A percentile compares a stretch with the other conserved stretches of the same genome.
phyloP scores from a whole-genome alignment of 1,284 basidiomycete species.

The Microbotryomycetes sp. region DNA sequence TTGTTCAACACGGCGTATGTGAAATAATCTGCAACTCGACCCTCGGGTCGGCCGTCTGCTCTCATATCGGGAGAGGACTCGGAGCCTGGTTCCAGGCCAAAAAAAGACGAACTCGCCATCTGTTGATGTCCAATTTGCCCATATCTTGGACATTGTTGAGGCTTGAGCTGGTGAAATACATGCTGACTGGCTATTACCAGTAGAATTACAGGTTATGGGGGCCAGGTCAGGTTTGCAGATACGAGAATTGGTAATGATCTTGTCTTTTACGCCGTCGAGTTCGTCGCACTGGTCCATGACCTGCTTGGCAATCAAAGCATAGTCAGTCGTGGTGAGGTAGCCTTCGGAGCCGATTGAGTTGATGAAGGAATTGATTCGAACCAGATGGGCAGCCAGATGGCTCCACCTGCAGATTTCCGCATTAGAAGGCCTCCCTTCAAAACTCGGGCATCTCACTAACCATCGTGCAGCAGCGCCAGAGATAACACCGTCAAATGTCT shows the following conservation, averaged over 20 bases:
- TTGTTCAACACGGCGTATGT: constrained; percentile 21
- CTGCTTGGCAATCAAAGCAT: constrained; percentile 20
- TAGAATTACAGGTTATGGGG: constrained; percentile 12
- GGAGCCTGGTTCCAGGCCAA: constrained; percentile 26
- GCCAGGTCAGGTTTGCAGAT: constrained; percentile 28
- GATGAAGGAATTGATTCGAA: constrained; percentile 26
- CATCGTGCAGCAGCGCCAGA: constrained; percentile 30
- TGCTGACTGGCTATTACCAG: constrained; percentile 9
- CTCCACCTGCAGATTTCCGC: too few species aligned
- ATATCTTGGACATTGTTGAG: constrained; percentile 29
- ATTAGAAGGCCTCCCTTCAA: too few species aligned
- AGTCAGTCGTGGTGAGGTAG: constrained; percentile 17
- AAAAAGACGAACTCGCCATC: constrained; percentile 15
- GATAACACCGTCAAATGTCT: constrained; percentile 32
- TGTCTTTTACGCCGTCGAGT: constrained; percentile 36
- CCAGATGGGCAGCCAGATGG: constrained; percentile 18
- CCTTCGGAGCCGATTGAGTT: constrained; percentile 16
- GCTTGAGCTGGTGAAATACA: constrained; percentile 25
- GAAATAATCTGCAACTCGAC: constrained; percentile 16
- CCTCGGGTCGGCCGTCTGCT: constrained; percentile 13
- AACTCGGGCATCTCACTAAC: constrained; percentile 13
- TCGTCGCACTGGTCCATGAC: constrained; percentile 36
- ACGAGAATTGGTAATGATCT: constrained; percentile 32
- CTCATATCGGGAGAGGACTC: constrained; percentile 14
- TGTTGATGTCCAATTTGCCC: constrained; percentile 12